Base-by-base conservation (phyloP, 345 rosid species). In the Eutrema japonicum region DNA sequence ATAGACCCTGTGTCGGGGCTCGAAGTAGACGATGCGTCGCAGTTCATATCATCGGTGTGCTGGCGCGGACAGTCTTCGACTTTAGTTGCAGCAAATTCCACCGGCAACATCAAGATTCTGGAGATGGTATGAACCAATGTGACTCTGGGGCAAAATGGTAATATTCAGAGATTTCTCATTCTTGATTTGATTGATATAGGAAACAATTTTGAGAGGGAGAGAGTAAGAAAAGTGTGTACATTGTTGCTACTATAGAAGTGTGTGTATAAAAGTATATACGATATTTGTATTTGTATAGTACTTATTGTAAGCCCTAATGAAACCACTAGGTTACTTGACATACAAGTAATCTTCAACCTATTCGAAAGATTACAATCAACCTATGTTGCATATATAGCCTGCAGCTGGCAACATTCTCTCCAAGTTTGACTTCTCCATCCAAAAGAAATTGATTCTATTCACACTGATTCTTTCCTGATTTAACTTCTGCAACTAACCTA, bases 41-140 rank as follows among this genome's bases (percentile, higher is more conserved):
- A 90, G 82, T 93, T 90, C 76, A 87, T 87, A 64, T 93, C 98
- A 13, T 87, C 95, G 0, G 88, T 93, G 49, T 93, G 98, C 75
- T 93, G 96, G 98, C 88, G 96, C 0, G 85, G 91, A 69, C 89
- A 81, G 78, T 83, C 98, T 6, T 79, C 93, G 5, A 86, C 90
- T 7, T 73, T 93, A 53, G 88, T 88, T 13, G 98, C 93, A 14
- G 96, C 98, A 74, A 93, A 90, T 76, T 93, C 98, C 48, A 82
- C 86, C 0, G 98, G 96, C 41, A 93, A 93, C 71, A 88, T 93
- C 82, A 93, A 90, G 80, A 80, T 93, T 35, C 70, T 90, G 78
- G 98, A 93, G 84, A 92, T 92, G 97, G 88, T 86, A 48, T 90
- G 55, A 75, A 33, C 38, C 18, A 37, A 83, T 86, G 46, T 66